These are phyloP conservation scores for Lasiosphaeria miniovina DNA, from an alignment of 495 filamentous ascomycete species.

Conservation along the genomic window DNA sequence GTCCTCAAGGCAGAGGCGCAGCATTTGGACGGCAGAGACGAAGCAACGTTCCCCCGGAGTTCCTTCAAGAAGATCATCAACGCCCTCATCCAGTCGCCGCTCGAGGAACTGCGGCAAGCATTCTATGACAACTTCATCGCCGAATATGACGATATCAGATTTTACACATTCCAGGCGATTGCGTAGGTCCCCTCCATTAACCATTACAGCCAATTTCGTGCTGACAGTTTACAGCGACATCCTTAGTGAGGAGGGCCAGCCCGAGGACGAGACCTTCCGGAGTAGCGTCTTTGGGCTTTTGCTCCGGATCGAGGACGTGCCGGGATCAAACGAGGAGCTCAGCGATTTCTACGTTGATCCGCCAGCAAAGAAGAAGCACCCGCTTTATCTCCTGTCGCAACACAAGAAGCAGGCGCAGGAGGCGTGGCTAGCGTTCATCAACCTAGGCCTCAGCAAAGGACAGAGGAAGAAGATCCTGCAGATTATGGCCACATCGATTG, in stretches of 20 bases:
- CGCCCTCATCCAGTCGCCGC: slow-evolving; percentile 55
- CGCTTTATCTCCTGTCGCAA: slow-evolving; percentile 51
- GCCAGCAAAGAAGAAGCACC: slow-evolving; percentile 52
- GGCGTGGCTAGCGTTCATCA: slow-evolving; percentile 77
- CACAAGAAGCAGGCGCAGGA: slow-evolving; percentile 76
- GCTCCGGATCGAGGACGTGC: slow-evolving; percentile 60
- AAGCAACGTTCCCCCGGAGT: slow-evolving; percentile 59
- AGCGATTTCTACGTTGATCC: slow-evolving; percentile 59
- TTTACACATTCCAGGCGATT: slow-evolving; percentile 69
- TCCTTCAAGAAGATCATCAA: slow-evolving; percentile 63
- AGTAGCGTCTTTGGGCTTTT: slow-evolving; percentile 61
- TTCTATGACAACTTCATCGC: slow-evolving; percentile 76
- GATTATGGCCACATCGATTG: slow-evolving; percentile 69
- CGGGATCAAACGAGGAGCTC: slow-evolving; percentile 59
- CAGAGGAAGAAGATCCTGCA: slow-evolving; percentile 77
- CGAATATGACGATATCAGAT: slow-evolving; percentile 80
- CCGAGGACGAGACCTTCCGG: slow-evolving; percentile 40
- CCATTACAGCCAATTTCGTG: slow-evolving; percentile 5
- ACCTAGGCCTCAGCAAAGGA: slow-evolving; percentile 59
- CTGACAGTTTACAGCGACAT: slow-evolving; percentile 32
- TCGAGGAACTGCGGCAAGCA: slow-evolving; percentile 59
- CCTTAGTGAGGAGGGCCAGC: slow-evolving; percentile 36
- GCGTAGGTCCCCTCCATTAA: slow-evolving; percentile 49
- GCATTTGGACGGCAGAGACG: slow-evolving; percentile 56
- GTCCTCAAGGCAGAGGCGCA: slow-evolving; percentile 73